Evolutionary conservation across 768 basidiomycete species (phyloP).

Genomic region (Psilocybe cubensis): DNA sequence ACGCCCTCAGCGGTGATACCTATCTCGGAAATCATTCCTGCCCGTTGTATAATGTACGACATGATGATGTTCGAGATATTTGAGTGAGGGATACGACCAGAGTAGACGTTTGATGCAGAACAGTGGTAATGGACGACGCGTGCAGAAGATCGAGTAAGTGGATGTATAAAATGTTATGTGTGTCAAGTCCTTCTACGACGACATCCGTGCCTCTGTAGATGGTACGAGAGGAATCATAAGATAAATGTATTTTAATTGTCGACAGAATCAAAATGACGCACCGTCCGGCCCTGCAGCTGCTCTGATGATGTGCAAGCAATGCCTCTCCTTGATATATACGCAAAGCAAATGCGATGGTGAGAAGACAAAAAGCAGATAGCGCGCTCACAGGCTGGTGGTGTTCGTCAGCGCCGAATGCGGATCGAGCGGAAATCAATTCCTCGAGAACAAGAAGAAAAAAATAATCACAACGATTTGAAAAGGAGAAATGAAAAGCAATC

Average conservation of each 20-base stretch:
- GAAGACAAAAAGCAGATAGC: not conserved
- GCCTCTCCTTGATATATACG: not conserved
- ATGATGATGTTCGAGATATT: too few species aligned
- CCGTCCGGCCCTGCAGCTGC: not conserved
- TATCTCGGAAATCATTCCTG: not conserved
- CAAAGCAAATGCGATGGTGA: not conserved
- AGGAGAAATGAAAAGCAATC: not conserved
- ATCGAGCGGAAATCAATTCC: not conserved
- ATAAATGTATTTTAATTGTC: not conserved
- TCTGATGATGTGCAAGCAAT: not conserved
- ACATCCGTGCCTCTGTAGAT: not conserved
- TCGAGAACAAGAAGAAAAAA: not conserved
- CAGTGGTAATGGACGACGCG: not conserved
- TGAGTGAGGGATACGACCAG: not conserved
- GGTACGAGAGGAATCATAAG: not conserved
- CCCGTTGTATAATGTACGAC: not conserved
- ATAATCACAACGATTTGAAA: not conserved
- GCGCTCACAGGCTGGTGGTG: too few species aligned
- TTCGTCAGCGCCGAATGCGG: not conserved
- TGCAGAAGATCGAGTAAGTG: not conserved
- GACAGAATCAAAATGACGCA: not conserved
- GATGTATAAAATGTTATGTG: not conserved
- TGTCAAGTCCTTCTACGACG: not conserved
- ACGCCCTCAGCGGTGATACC: not conserved
- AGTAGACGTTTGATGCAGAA: not conserved